Evolutionary conservation across 257 asterid genomes (phyloP).

Genomic region (Capsicum pubescens): DNA sequence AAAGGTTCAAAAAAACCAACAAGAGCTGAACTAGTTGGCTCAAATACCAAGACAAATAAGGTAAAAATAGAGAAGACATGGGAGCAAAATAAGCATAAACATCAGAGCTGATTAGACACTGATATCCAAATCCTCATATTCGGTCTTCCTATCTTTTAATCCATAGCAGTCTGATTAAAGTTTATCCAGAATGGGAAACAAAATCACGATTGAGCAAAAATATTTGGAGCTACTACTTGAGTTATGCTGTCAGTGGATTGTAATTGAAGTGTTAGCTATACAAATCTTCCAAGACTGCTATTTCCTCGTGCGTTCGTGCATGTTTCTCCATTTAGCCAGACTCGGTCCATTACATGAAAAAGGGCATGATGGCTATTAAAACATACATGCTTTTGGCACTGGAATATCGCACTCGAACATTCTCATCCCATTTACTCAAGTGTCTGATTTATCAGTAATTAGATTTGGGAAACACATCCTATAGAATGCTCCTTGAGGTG

Average conservation of each 20-base stretch:
- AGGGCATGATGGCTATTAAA: background rate
- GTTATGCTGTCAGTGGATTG: background rate
- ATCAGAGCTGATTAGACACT: conserved; percentile 7
- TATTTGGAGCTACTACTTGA: background rate
- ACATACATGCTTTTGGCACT: background rate
- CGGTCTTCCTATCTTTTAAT: background rate
- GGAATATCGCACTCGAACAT: background rate
- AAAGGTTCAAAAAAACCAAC: background rate
- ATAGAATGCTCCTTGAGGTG: background rate
- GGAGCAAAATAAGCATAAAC: background rate
- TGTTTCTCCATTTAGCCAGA: background rate
- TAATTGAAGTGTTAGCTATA: background rate
- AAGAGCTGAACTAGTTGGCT: background rate
- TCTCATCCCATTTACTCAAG: background rate
- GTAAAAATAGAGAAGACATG: background rate
- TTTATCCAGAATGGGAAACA: background rate
- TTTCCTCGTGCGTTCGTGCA: background rate
- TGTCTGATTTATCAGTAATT: background rate
- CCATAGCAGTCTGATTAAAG: background rate
- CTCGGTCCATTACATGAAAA: background rate
- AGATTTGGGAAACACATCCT: background rate
- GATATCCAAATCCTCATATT: background rate
- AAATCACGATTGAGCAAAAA: background rate
- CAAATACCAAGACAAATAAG: background rate
- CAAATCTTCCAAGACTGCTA: background rate